Evolutionary conservation across 2,329 filamentous ascomycete genomes (phyloP).

Genomic region (Monosporascus sp.): DNA sequence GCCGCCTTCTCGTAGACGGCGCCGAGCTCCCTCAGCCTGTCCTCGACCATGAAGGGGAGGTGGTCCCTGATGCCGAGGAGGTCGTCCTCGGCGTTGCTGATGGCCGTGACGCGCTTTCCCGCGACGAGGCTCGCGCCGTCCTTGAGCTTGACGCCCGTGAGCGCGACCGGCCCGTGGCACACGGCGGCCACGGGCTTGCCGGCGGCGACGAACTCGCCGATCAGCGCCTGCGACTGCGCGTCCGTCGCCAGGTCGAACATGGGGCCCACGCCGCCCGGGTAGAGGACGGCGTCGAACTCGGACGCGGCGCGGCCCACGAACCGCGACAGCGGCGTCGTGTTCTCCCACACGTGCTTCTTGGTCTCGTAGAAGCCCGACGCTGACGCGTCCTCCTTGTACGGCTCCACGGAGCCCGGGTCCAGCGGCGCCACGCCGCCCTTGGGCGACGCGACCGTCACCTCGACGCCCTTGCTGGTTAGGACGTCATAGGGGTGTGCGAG

Average conservation of each 20-base stretch:
- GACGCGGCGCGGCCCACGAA: constrained; percentile 46
- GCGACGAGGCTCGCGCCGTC: constrained; percentile 49
- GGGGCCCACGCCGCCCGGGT: constrained; percentile 55
- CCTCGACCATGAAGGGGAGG: constrained; percentile 59
- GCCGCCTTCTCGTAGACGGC: constrained; percentile 52
- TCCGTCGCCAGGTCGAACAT: constrained; percentile 63
- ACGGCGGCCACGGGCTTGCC: constrained; percentile 62
- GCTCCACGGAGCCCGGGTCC: constrained; percentile 52
- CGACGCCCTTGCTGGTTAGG: constrained; percentile 43
- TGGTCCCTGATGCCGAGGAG: constrained; percentile 30
- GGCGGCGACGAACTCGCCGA: constrained; percentile 55
- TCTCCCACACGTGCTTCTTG: constrained; percentile 56
- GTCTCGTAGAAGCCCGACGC: constrained; percentile 50
- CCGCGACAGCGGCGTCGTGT: constrained; percentile 52
- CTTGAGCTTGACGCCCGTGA: constrained; percentile 50
- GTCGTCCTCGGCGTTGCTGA: constrained; percentile 53
- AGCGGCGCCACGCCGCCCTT: constrained; percentile 57
- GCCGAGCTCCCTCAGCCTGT: constrained; percentile 45
- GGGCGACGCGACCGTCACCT: constrained; percentile 56
- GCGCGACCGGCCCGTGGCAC: constrained; percentile 63
- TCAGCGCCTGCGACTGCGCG: constrained; percentile 50
- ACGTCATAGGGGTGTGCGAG: constrained; percentile 60
- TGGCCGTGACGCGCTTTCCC: constrained; percentile 54
- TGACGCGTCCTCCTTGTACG: constrained; percentile 48
- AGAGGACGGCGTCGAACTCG: constrained; percentile 60